phyloP scores from a whole-genome alignment of 192 early-diverging fungal genomes.

The Phlyctochytrium arcticum region DNA sequence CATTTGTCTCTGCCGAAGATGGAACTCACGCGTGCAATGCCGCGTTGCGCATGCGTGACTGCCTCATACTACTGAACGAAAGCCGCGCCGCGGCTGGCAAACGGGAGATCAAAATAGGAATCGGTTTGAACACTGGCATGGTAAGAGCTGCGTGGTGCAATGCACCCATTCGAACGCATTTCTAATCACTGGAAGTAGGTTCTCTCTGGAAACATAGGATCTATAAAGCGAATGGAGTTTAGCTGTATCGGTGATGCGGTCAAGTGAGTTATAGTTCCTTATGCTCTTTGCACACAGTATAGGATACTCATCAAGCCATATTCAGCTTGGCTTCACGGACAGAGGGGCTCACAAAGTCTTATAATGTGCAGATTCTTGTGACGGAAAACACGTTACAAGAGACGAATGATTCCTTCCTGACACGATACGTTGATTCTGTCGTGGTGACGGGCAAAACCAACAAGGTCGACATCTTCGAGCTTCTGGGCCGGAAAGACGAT shows the following conservation, averaged over 20 bases:
- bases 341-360: conserved; percentile 51
- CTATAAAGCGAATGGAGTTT: conserved; percentile 52
- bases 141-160: conserved; percentile 16
- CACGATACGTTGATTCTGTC: conserved; percentile 45
- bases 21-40: conserved; percentile 50
- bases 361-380: conserved; percentile 42
- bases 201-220: conserved; percentile 53
- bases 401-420: conserved; percentile 35
- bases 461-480: conserved; percentile 40
- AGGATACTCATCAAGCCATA: not conserved
- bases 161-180: not conserved
- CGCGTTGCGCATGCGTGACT: conserved; percentile 47
- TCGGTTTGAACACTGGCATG: conserved; percentile 55
- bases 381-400: conserved; percentile 45
- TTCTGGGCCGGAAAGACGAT: conserved; percentile 40
- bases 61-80: conserved; percentile 35
- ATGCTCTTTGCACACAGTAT: not conserved
- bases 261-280: not conserved
- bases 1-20: conserved; percentile 46
- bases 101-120: conserved; percentile 44
- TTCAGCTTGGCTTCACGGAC: conserved; percentile 47
- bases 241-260: conserved; percentile 49
- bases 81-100: conserved; percentile 19
- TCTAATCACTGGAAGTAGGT: conserved; percentile 23
- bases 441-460: conserved; percentile 42